Evolutionary conservation across 176 grass and related monocot species (phyloP), one percentile per base, ranked within the genome.

Genomic region (Thalia dealbata): DNA sequence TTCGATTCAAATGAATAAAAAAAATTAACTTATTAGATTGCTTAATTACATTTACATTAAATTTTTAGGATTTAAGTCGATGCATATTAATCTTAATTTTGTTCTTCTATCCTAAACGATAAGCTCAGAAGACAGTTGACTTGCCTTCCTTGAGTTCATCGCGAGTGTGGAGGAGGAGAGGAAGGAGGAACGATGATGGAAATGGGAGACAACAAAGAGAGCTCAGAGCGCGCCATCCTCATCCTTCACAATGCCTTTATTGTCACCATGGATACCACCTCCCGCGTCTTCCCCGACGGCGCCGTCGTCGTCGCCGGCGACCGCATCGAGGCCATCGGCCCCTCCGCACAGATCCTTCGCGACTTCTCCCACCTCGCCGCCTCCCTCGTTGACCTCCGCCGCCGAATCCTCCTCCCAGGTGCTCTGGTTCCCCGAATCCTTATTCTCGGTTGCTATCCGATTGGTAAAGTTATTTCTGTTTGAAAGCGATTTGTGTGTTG

Each of bases 351-450:
- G 6, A 58, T 96, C 71, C 82, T 91, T 6, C 38, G 74, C 22
- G 77, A 78, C n/a, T 96, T 82, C 77, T 81, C 84, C 61, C 4
- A 69, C 72, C 72, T 73, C 62, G 72, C 80, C 21, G 41, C 55
- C 38, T 44, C 32, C 18, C 25, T 72, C 41, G 13, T 89, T 45
- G 86, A 96, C 84, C 86, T 96, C 58, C 78, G 71, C 11, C 79
- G 89, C 69, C 82, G 82, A 26, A 61, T 96, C 81, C 41, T 96
- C 32, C 86, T 96, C 44, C 92, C 92, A 12, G 92, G 92, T 96
- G 22, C 22, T 27, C 27, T 10, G 5, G 26, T 62, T 18, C 44
- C 16, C 46, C 38, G 14, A 8, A 1, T 48, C 14, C 10, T 7
- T 28, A n/a, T n/a, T 24, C 27, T 23, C 38, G 21, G n/a, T 32